Conservation (phyloP, 2,329 filamentous ascomycete species). For the Colletotrichum acutatum region DNA sequence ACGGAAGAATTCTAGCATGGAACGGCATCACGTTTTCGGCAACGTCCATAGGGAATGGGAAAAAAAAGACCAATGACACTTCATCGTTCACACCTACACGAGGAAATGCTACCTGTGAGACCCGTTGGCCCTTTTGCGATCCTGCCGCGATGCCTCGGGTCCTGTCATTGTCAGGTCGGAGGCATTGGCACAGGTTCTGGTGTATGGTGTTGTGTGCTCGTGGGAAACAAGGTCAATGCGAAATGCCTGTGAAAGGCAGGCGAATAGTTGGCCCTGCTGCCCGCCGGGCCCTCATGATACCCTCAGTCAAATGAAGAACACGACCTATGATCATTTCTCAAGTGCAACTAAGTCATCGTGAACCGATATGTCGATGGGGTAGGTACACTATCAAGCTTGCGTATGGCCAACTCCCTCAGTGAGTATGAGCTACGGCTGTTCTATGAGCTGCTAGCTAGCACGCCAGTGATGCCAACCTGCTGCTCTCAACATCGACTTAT, state of each 20-base stretch:
- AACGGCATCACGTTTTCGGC: conserved; percentile 38
- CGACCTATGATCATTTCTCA: neutral
- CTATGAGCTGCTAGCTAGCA: neutral
- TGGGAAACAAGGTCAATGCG: conserved; percentile 11
- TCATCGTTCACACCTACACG: conserved; percentile 23
- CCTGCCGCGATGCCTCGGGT: conserved; percentile 2
- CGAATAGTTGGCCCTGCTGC: conserved; percentile 25
- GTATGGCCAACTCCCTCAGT: neutral
- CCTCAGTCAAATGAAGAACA: conserved; percentile 31
- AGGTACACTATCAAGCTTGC: neutral
- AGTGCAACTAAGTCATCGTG: neutral
- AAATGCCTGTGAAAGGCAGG: conserved; percentile 18
- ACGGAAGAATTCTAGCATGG: conserved; percentile 38
- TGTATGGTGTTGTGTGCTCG: conserved; percentile 29
- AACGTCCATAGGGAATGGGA: conserved; percentile 38
- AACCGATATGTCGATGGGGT: no score
- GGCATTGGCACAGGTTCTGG: conserved; percentile 11
- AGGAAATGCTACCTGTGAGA: conserved; percentile 20
- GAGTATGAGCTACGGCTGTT: neutral
- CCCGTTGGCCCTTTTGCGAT: conserved; percentile 7
- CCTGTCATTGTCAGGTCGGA: neutral
- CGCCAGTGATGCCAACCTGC: neutral
- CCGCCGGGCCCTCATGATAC: conserved; percentile 30
- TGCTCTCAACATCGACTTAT: neutral
- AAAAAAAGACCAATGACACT: conserved; percentile 37